Base-by-base conservation (phyloP, 257 asterid genomes). In the Solanum pennellii region DNA sequence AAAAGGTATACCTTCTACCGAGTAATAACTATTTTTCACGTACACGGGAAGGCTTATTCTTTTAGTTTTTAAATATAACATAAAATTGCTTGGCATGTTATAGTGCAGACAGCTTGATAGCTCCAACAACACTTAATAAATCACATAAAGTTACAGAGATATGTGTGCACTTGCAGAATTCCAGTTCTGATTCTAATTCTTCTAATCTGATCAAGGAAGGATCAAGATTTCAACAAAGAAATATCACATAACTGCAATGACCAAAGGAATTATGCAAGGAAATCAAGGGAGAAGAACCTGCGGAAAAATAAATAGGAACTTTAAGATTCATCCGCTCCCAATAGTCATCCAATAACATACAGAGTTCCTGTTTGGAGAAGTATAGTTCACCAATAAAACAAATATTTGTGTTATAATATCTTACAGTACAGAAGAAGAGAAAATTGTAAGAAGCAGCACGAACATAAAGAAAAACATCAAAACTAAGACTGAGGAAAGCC, bases 241-340 rank as follows among this genome's bases (percentile, higher is more conserved):
- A 80, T 31, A 82, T 49, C 71, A 82, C 45, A 82, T 18, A 49
- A 66, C 73, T 73, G 83, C 37, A 68, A 85, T 68, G 52, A 85
- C 66, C 37, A 23, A 52, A 49, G 59, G 52, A 12, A 73, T 10
- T 15, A 86, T 29, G 79, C 16, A 84, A 92, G 66, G 21, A 83
- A 82, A 56, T n/a, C 5, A 86, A 87, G 87, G 68, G 80, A 82
- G 79, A 86, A 82, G 79, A 87, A 95, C 99, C 99, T 89, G 98
- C 93, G 12, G 99, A 94, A 88, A 94, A 94, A 90, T 97, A 97
- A 87, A 97, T 95, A 31, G 99, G 99, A 86, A 94, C 95, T 89
- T 91, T 92, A 86, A 97, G 94, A 89, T 97, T 93, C 98, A 92
- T 94, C 84, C 94, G 89, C 93, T 95, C 98, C 98, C 99, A 94